Evolutionary conservation across 2,329 filamentous ascomycete species (phyloP).

Genomic region (Metarhizium album): DNA sequence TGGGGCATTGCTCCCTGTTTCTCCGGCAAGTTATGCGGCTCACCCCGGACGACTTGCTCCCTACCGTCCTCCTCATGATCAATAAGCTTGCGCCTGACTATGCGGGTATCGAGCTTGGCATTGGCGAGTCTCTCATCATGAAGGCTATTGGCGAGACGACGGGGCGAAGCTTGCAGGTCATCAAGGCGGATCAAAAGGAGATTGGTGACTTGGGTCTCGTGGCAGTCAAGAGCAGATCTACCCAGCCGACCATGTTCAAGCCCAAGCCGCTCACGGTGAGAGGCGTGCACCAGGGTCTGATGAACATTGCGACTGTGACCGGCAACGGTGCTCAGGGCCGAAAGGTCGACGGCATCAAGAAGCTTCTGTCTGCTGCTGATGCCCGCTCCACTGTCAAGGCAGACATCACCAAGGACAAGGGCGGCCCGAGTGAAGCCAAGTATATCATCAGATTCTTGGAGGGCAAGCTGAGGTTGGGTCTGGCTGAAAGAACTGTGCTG

Average conservation of each 20-base stretch:
- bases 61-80: slow-evolving; percentile 89
- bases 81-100: slow-evolving; percentile 97
- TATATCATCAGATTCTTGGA: slow-evolving; percentile 88
- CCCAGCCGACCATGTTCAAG: slow-evolving; percentile 97
- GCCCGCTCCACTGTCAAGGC: slow-evolving; percentile 62
- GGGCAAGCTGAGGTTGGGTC: slow-evolving; percentile 81
- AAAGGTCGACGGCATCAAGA: slow-evolving; percentile 94
- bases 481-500: slow-evolving; percentile 87
- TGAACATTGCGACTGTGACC: slow-evolving; percentile 76
- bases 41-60: slow-evolving; percentile 76
- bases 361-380: slow-evolving; percentile 85
- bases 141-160: slow-evolving; percentile 95
- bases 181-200: slow-evolving; percentile 92
- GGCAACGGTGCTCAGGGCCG: slow-evolving; percentile 81
- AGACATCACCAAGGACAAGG: slow-evolving; percentile 86
- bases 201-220: slow-evolving; percentile 93
- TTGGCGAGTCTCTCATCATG: slow-evolving; percentile 97
- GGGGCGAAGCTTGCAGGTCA: slow-evolving; percentile 74
- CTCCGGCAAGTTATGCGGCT: slow-evolving; percentile 87
- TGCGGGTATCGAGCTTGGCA: slow-evolving; percentile 92
- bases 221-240: slow-evolving; percentile 88
- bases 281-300: slow-evolving; percentile 77
- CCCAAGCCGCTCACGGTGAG: slow-evolving; percentile 81
- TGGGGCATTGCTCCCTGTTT: slow-evolving; percentile 81
- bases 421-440: slow-evolving; percentile 89